phyloP scores from a whole-genome alignment of 1,284 basidiomycete genomes.

The Pisolithus thermaeus region DNA sequence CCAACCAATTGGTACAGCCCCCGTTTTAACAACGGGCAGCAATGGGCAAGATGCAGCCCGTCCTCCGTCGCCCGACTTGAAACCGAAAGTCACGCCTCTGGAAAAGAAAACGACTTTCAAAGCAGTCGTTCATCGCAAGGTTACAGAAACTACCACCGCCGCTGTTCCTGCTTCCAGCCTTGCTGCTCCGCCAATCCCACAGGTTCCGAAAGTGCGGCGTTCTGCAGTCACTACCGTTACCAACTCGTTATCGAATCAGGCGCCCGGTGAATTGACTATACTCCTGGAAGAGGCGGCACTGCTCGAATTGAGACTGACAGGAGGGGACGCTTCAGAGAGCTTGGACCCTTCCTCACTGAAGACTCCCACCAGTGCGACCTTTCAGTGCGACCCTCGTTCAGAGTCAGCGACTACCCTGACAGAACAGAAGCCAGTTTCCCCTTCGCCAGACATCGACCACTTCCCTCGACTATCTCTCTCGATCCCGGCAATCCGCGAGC shows the following conservation, averaged over 20 bases:
- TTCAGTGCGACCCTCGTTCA: conserved; percentile 17
- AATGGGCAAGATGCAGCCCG: conserved; percentile 1
- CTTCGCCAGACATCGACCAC: conserved; percentile 16
- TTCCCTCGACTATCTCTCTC: conserved; percentile 23
- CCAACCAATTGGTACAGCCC: neutral
- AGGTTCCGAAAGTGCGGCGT: conserved; percentile 22
- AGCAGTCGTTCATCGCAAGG: conserved; percentile 50
- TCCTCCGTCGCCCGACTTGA: conserved; percentile 5
- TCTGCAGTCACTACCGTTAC: conserved; percentile 16
- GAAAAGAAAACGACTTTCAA: conserved; percentile 33
- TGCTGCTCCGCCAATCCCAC: conserved; percentile 9
- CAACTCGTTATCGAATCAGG: conserved; percentile 36
- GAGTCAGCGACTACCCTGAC: conserved; percentile 17
- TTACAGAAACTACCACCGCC: conserved; percentile 29
- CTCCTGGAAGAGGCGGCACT: conserved; percentile 46
- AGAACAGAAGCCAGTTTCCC: conserved; percentile 11
- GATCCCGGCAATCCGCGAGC: conserved; percentile 29
- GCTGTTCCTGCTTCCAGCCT: conserved; percentile 13
- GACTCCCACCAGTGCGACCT: conserved; percentile 24
- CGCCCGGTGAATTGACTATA: conserved; percentile 40
- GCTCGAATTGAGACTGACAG: conserved; percentile 42
- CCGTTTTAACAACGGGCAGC: conserved; percentile 1
- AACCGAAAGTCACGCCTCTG: neutral
- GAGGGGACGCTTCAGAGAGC: conserved; percentile 32
- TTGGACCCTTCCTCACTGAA: conserved; percentile 9